These are phyloP conservation scores for Cutaneotrichosporon sp. DNA, from an alignment of 1,284 basidiomycete species.

Conservation along the genomic window DNA sequence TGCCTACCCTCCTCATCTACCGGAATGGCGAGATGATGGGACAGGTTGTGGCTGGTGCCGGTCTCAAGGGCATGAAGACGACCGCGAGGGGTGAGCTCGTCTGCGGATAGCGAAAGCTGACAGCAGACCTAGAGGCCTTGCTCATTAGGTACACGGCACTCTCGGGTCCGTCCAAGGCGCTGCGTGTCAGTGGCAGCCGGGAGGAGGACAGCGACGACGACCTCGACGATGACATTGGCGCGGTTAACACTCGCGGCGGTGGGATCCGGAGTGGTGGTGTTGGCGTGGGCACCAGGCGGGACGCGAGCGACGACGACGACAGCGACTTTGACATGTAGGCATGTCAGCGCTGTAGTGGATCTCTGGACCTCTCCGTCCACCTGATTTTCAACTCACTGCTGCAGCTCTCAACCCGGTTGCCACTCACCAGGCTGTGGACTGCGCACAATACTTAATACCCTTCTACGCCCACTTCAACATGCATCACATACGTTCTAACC, in stretches of 20 bases:
- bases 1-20: slow-evolving; percentile 92
- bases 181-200: slow-evolving; percentile 13
- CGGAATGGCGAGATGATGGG: slow-evolving; percentile 83
- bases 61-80: slow-evolving; percentile 68
- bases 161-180: slow-evolving; percentile 41
- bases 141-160: slow-evolving; percentile 44
- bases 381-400: no score
- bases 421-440: no score
- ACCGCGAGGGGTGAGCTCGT: slow-evolving; percentile 67
- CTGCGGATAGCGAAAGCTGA: not conserved
- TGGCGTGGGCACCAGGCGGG: slow-evolving; percentile 24
- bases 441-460: no score
- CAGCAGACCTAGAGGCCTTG: slow-evolving; percentile 46
- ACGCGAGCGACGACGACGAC: slow-evolving; percentile 38
- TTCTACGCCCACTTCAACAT: no score
- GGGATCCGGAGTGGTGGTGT: slow-evolving; percentile 36
- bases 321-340: slow-evolving; percentile 51
- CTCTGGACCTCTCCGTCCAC: not conserved
- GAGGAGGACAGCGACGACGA: slow-evolving; percentile 23
- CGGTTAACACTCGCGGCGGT: slow-evolving; percentile 38
- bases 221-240: slow-evolving; percentile 39
- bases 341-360: not conserved
- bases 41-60: slow-evolving; percentile 69
- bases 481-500: no score
- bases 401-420: no score